Evolutionary conservation across 1,284 basidiomycete genomes (phyloP), one percentile per base, ranked within the genome.

Genomic region (Leccinum solheimii): DNA sequence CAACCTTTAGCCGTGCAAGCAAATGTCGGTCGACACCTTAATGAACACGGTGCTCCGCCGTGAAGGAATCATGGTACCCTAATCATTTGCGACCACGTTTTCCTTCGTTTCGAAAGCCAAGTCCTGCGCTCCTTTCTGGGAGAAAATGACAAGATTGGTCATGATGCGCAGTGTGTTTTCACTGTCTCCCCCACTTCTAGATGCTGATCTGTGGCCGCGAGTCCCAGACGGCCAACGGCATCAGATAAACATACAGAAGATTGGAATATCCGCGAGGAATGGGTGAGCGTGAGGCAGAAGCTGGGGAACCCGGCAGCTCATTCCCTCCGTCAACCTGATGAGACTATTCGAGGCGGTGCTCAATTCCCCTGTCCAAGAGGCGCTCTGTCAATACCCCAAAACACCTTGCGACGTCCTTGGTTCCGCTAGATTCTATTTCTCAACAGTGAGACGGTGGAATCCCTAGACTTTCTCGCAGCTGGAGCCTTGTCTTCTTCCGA

Each of bases 401-500:
- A 87, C 81, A 2, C 90, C 92, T 69, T 93, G 91, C 1, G 88
- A 91, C 1, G 90, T 89, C 61, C 90, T 80, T 0, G 92, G 91
- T 68, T 92, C 90, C 0, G 88, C 87, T 5, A 94, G 74, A 68
- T 92, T 93, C 74, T 82, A 59, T 81, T 84, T 56, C 86, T 78
- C 69, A 88, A 70, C 7, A 85, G 69, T 1, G 82, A 79, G 32
- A 83, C 78, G 0, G 82, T 82, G n/a, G 80, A 68, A 56, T 85
- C 83, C 64, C 80, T 80, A 5, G 75, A 68, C 64, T 78, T 83
- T 64, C 80, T 75, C 26, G 72, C 40, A 27, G 58, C 36, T 19
- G 71, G 66, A 1, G 75, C 76, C 8, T 77, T 78, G 19, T 80
- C 79, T 16, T 80, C 79, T 6, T 81, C 76, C 5, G 76, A 84